These are phyloP conservation scores for Stagonosporopsis vannaccii DNA, from an alignment of 2,329 filamentous ascomycete genomes.

Conservation along the genomic window DNA sequence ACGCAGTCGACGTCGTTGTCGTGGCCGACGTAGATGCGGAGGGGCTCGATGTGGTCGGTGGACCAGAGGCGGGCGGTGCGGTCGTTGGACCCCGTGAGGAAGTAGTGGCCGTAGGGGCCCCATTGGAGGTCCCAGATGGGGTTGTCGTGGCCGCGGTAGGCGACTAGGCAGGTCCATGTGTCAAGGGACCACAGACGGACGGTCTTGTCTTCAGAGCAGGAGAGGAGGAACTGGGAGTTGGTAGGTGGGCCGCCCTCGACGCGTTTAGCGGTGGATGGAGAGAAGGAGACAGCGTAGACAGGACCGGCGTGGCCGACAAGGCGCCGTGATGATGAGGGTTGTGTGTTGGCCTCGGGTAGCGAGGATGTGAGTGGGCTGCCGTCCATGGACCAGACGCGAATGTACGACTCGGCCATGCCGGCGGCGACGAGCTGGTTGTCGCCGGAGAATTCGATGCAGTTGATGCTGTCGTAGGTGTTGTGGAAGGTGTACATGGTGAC, in stretches of 20 bases:
- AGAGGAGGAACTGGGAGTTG: slow-evolving; percentile 79
- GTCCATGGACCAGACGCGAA: slow-evolving; percentile 91
- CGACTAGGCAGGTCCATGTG: slow-evolving; percentile 87
- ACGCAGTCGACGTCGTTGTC: slow-evolving; percentile 91
- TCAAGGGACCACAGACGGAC: slow-evolving; percentile 93
- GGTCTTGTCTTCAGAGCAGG: slow-evolving; percentile 84
- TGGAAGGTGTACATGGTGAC: slow-evolving; percentile 99
- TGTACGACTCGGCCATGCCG: slow-evolving; percentile 93
- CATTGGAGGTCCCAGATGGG: slow-evolving; percentile 89
- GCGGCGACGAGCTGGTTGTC: slow-evolving; percentile 87
- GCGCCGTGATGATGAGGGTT: slow-evolving; percentile 72
- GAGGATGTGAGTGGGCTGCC: slow-evolving; percentile 77
- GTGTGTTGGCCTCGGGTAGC: slow-evolving; percentile 63
- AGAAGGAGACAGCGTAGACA: slow-evolving; percentile 89
- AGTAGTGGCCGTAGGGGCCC: slow-evolving; percentile 95
- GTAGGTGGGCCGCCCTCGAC: slow-evolving; percentile 61
- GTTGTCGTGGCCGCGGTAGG: slow-evolving; percentile 91
- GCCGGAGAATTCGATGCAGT: slow-evolving; percentile 94
- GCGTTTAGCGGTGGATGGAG: slow-evolving; percentile 67
- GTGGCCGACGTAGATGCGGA: slow-evolving; percentile 89
- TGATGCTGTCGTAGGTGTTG: slow-evolving; percentile 90
- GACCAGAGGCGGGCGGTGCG: slow-evolving; percentile 90
- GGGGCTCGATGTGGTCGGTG: slow-evolving; percentile 88
- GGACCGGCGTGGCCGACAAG: slow-evolving; percentile 88
- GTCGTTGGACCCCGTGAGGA: slow-evolving; percentile 85